Evolutionary conservation across 495 filamentous ascomycete species (phyloP).

Genomic region (Bacidia gigantensis): DNA sequence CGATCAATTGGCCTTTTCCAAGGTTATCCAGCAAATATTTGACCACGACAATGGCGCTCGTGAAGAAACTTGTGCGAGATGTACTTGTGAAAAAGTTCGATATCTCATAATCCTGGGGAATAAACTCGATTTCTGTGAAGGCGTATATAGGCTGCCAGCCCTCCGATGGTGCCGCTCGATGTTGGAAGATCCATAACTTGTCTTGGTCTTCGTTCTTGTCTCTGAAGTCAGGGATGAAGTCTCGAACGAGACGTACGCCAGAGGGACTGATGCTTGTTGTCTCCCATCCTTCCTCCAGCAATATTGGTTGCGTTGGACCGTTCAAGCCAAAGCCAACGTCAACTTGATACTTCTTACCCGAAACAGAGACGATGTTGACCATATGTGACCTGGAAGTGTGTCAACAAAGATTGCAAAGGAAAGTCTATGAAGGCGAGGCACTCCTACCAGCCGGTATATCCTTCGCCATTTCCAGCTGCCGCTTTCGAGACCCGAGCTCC

Average conservation of each 20-base stretch:
- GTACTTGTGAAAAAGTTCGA: slow-evolving; percentile 47
- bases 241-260: slow-evolving; percentile 34
- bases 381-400: slow-evolving; percentile 44
- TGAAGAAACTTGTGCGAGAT: slow-evolving; percentile 33
- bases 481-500: slow-evolving; percentile 24
- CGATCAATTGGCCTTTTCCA: slow-evolving; percentile 33
- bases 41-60: slow-evolving; percentile 36
- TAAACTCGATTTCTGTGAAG: slow-evolving; percentile 48
- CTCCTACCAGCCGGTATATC: slow-evolving; percentile 29
- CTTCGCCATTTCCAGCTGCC: slow-evolving; percentile 9
- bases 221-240: slow-evolving; percentile 27
- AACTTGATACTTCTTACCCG: slow-evolving; percentile 37
- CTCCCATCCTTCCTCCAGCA: slow-evolving; percentile 24
- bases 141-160: slow-evolving; percentile 44
- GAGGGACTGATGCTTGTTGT: slow-evolving; percentile 34
- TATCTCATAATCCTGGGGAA: slow-evolving; percentile 47
- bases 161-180: slow-evolving; percentile 30
- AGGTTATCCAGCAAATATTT: slow-evolving; percentile 39
- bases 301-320: slow-evolving; percentile 42
- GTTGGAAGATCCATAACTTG: slow-evolving; percentile 53
- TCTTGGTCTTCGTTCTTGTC: slow-evolving; percentile 28
- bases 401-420: background rate
- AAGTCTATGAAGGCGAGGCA: background rate
- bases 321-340: slow-evolving; percentile 63
- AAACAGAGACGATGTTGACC: slow-evolving; percentile 51